Percentiles rank a stretch among this genome's conserved stretches.
phyloP scores from a whole-genome alignment of 257 asterid genomes.

The Solanum ahanhuiri region DNA sequence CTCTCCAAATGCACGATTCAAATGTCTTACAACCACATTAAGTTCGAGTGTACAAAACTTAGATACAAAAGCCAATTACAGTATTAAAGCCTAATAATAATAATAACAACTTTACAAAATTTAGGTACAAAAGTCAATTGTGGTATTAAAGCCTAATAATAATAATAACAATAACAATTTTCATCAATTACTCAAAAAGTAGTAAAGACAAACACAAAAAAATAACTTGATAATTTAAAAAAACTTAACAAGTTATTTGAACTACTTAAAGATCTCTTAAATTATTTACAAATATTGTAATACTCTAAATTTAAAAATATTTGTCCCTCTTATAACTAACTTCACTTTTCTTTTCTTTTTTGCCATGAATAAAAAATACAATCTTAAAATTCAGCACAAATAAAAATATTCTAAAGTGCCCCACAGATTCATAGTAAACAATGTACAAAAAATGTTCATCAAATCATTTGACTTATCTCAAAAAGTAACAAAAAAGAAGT shows the following conservation, averaged over 20 bases:
- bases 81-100: too few species aligned
- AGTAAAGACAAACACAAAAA: not conserved
- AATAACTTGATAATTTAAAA: not conserved
- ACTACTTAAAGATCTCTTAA: not conserved
- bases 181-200: not conserved
- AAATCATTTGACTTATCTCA: not conserved
- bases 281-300: not conserved
- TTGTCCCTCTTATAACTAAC: not conserved
- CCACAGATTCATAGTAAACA: not conserved
- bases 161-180: not conserved
- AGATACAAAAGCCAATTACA: too few species aligned
- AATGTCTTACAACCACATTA: not conserved
- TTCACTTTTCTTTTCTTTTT: not conserved
- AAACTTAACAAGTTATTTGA: not conserved
- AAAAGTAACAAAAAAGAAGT: not conserved
- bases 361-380: not conserved
- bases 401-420: not conserved
- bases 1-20: fast-evolving
- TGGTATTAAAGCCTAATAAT: not conserved
- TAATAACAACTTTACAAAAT: too few species aligned
- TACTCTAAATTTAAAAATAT: not conserved
- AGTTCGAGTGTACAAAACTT: not conserved
- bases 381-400: not conserved
- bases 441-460: not conserved
- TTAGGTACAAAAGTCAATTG: not conserved